Conservation (phyloP, 805 yeast species). For the Grigorovia yakushimaensis region DNA sequence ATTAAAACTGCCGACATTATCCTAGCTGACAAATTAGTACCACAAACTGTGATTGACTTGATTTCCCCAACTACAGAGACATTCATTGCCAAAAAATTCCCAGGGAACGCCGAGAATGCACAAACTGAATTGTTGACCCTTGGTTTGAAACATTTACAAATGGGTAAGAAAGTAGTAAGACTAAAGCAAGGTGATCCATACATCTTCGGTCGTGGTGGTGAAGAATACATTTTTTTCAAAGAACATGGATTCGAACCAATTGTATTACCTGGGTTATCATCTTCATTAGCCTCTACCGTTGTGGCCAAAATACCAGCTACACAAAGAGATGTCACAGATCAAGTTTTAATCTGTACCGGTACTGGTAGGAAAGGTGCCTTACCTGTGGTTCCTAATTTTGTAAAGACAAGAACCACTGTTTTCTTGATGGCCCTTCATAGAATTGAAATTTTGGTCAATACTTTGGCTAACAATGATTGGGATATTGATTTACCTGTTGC, state of each 20-base stretch:
- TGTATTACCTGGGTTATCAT: conserved; percentile 82
- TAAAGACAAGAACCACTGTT: conserved; percentile 64
- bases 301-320: conserved; percentile 81
- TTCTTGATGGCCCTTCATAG: conserved; percentile 88
- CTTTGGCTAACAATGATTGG: conserved; percentile 54
- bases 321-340: conserved; percentile 86
- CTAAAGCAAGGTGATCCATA: conserved; percentile 96
- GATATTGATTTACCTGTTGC: conserved; percentile 65
- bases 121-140: conserved; percentile 71
- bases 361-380: conserved; percentile 82
- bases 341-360: conserved; percentile 87
- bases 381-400: conserved; percentile 70
- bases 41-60: conserved; percentile 71
- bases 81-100: conserved; percentile 87
- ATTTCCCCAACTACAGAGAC: conserved; percentile 69
- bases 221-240: conserved; percentile 65
- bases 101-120: conserved; percentile 93
- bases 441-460: conserved; percentile 38
- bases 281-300: conserved; percentile 83
- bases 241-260: conserved; percentile 58
- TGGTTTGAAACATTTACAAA: conserved; percentile 54
- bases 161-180: conserved; percentile 74
- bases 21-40: conserved; percentile 86
- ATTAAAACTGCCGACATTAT: conserved; percentile 76
- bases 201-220: conserved; percentile 94